These are phyloP conservation scores for Syzygium grande DNA, from an alignment of 345 rosid species.

Conservation along the genomic window DNA sequence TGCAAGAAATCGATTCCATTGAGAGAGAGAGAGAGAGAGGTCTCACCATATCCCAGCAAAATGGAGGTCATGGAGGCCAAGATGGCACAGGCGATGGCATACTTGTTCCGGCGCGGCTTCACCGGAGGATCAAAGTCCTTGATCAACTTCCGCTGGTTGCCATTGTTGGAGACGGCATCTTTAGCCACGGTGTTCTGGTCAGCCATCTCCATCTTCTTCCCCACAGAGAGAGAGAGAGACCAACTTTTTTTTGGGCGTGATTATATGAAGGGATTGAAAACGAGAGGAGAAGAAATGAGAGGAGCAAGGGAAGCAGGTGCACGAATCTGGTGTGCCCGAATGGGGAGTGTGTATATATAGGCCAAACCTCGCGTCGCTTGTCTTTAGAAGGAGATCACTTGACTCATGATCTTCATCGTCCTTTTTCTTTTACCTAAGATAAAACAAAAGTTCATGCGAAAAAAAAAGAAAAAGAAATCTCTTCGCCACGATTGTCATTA, in stretches of 20 bases:
- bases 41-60: slow-evolving; percentile 72
- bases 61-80: slow-evolving; percentile 79
- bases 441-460: not conserved
- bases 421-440: not conserved
- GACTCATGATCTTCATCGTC: not conserved
- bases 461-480: not conserved
- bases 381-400: not conserved
- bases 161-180: not conserved
- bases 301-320: not conserved
- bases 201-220: not conserved
- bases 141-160: not conserved
- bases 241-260: not conserved
- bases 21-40: not conserved
- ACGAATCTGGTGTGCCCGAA: not conserved
- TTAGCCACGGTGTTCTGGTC: not conserved
- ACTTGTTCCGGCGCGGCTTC: slow-evolving; percentile 47
- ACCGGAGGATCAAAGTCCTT: slow-evolving; percentile 39
- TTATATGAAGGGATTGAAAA: not conserved
- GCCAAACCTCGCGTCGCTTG: not conserved
- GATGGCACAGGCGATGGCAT: slow-evolving; percentile 52
- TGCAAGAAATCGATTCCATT: not conserved
- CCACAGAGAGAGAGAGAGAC: not conserved
- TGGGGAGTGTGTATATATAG: not conserved
- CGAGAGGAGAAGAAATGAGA: not conserved
- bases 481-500: not conserved